A percentile compares a stretch with the other conserved stretches of the same genome.
These are phyloP conservation scores for Paralagenidium karlingii DNA, from an alignment of 352 stramenopile species.

Conservation along the genomic window DNA sequence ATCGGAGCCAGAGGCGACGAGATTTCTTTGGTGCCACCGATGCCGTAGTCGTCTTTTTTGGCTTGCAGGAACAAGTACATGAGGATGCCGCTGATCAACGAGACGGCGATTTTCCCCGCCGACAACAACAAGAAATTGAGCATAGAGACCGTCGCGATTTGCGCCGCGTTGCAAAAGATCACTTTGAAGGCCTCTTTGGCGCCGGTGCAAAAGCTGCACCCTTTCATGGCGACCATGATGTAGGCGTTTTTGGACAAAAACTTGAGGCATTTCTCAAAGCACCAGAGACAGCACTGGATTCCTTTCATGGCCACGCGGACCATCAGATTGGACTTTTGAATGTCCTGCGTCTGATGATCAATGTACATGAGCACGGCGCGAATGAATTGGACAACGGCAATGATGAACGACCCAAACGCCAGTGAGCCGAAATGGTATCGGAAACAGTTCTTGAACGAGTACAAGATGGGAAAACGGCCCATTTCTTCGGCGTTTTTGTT, in stretches of 20 bases:
- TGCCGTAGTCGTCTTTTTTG: constrained; percentile 30
- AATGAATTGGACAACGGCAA: constrained; percentile 93
- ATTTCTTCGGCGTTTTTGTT: constrained; percentile 51
- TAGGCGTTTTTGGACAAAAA: constrained; percentile 98
- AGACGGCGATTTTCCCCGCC: constrained; percentile 85
- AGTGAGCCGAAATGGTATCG: constrained; percentile 92
- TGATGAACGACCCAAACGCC: constrained; percentile 93
- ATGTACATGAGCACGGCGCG: constrained; percentile 87
- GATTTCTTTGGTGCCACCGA: constrained; percentile 45
- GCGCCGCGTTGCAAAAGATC: constrained; percentile 84
- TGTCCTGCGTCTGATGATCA: constrained; percentile 84
- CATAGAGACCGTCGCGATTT: constrained; percentile 77
- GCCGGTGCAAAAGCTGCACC: constrained; percentile 60
- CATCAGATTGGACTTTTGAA: constrained; percentile 59
- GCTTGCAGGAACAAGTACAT: constrained; percentile 53
- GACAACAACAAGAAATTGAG: constrained; percentile 86
- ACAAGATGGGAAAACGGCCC: constrained; percentile 41
- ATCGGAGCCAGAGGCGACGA: constrained; percentile 76
- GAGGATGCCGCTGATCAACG: constrained; percentile 31
- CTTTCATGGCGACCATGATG: constrained; percentile 79
- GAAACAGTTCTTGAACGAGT: constrained; percentile 65
- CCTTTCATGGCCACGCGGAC: constrained; percentile 77
- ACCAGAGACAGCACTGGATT: constrained; percentile 92
- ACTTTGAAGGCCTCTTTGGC: constrained; percentile 91
- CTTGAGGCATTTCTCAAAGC: constrained; percentile 89